These are phyloP conservation scores for Eragrostis tef DNA, from an alignment of 202 grass and related monocot genomes.

Conservation along the genomic window DNA sequence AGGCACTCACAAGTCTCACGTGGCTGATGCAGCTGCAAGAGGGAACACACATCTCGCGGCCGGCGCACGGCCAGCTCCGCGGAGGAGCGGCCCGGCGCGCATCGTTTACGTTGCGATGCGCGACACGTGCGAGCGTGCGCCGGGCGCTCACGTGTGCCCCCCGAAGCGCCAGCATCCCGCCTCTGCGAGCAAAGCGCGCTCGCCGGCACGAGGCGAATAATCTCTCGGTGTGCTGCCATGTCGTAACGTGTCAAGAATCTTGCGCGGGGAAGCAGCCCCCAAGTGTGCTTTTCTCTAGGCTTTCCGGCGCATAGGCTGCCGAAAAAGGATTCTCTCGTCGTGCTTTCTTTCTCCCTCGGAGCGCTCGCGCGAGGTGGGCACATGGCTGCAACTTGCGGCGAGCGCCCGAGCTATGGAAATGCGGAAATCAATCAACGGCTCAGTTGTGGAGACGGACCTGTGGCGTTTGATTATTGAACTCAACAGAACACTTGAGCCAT, in stretches of 20 bases:
- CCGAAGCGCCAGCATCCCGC: conserved; percentile 37
- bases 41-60: neutral
- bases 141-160: conserved; percentile 44
- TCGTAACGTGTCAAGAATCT: conserved; percentile 64
- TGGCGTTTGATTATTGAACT: conserved; percentile 29
- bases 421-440: neutral
- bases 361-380: conserved; percentile 29
- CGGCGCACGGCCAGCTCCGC: conserved; percentile 17
- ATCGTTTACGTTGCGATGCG: neutral
- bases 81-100: neutral
- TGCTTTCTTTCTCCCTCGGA: conserved; percentile 18
- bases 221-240: conserved; percentile 28
- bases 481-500: neutral
- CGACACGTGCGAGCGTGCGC: conserved; percentile 29
- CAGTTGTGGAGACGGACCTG: neutral
- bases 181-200: neutral
- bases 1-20: conserved; percentile 23
- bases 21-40: neutral
- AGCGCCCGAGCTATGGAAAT: neutral
- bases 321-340: conserved; percentile 36
- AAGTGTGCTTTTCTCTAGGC: neutral
- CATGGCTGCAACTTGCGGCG: conserved; percentile 39
- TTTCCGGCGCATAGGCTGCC: neutral
- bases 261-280: conserved; percentile 4
- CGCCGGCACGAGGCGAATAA: conserved; percentile 12